Conservation (phyloP, 192 early-diverging fungal species). For the Coemansia sp. region DNA sequence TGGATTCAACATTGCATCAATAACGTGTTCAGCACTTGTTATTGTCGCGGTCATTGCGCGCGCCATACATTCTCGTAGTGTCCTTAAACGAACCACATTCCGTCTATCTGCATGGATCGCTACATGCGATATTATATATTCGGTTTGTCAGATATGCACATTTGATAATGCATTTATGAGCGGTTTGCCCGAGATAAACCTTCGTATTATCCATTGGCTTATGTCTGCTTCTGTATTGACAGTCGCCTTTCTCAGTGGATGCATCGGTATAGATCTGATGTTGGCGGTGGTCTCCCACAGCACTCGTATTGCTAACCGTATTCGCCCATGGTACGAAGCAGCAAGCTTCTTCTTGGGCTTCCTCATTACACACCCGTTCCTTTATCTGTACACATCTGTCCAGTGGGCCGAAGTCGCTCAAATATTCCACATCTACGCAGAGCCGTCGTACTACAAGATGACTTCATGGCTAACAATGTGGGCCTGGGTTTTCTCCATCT, state of each 20-base stretch:
- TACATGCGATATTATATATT: conserved; percentile 40
- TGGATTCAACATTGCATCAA: conserved; percentile 44
- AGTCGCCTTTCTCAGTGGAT: conserved; percentile 29
- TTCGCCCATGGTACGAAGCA: conserved; percentile 33
- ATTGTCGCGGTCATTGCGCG: conserved; percentile 16
- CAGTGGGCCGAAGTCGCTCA: conserved; percentile 32
- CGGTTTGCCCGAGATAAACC: conserved; percentile 22
- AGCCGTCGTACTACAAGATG: conserved; percentile 21
- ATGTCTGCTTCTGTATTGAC: conserved; percentile 40
- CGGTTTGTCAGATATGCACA: conserved; percentile 35
- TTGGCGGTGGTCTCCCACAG: conserved; percentile 6
- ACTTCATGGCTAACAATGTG: conserved; percentile 47
- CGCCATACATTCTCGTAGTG: conserved; percentile 1
- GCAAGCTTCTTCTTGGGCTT: conserved; percentile 35
- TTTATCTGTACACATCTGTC: conserved; percentile 38
- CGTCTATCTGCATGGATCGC: conserved; percentile 41
- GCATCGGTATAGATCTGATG: conserved; percentile 28
- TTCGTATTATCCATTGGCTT: conserved; percentile 46
- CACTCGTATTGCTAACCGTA: conserved; percentile 12
- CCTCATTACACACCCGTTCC: conserved; percentile 36
- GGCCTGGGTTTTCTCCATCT: conserved; percentile 32
- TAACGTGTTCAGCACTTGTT: conserved; percentile 29
- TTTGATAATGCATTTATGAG: conserved; percentile 43
- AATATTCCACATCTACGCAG: conserved; percentile 32
- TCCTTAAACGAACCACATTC: conserved; percentile 18